Percentiles rank a stretch among this genome's conserved stretches.
phyloP scores from a whole-genome alignment of 1,284 basidiomycete species.

The Leccinum subrobustum region DNA sequence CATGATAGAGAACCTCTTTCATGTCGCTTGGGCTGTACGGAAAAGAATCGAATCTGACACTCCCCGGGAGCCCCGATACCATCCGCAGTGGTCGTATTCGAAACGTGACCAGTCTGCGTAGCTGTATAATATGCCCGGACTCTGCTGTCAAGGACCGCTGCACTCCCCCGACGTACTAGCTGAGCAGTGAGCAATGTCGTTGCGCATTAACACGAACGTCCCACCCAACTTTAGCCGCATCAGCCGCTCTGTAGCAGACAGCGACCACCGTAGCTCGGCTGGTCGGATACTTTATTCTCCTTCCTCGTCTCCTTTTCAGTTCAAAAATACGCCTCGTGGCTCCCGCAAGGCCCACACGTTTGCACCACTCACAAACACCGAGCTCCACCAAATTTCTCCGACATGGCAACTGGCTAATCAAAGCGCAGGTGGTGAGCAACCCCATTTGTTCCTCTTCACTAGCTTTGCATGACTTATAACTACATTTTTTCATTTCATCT shows the following conservation, averaged over 20 bases:
- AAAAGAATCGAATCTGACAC: conserved; percentile 9
- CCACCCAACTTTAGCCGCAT: conserved; percentile 21
- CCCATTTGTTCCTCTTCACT: conserved; percentile 16
- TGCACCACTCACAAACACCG: conserved; percentile 33
- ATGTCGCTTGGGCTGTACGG: conserved; percentile 13
- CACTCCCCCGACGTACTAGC: conserved; percentile 11
- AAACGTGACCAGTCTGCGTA: conserved; percentile 26
- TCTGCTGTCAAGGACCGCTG: conserved; percentile 1
- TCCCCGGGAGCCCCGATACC: conserved; percentile 3
- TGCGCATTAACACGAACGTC: conserved; percentile 32
- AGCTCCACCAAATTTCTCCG: conserved; percentile 30
- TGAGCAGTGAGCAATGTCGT: conserved; percentile 24
- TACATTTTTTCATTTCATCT: conserved; percentile 19
- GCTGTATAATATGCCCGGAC: conserved; percentile 23
- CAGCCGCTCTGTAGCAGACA: conserved; percentile 21
- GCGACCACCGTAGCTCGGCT: conserved; percentile 11
- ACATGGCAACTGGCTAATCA: conserved; percentile 28
- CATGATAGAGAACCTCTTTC: conserved; percentile 15
- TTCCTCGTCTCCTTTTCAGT: conserved; percentile 20
- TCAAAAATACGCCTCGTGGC: conserved; percentile 31
- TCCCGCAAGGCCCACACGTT: conserved; percentile 36
- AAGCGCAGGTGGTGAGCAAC: conserved; percentile 27
- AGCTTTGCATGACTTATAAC: conserved; percentile 18
- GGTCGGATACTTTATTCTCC: conserved; percentile 15
- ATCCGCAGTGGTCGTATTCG: conserved; percentile 19